These are phyloP conservation scores for Debaryomyces subglobosus DNA, from an alignment of 1,139 yeast species.

Conservation along the genomic window DNA sequence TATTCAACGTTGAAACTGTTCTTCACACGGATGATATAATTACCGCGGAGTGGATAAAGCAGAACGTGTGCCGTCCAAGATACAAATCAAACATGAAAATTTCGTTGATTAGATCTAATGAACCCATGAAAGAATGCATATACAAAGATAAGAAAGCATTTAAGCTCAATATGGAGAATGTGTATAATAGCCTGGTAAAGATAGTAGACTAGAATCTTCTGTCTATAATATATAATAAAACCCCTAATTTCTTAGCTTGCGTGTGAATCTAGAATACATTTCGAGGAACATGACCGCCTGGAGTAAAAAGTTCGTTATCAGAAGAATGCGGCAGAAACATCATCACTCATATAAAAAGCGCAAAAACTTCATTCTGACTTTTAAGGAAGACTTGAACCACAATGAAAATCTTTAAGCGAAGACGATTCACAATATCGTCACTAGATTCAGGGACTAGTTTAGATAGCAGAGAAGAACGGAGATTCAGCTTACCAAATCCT, in stretches of 20 bases:
- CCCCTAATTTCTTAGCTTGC: not conserved
- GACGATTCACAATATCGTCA: constrained; percentile 3
- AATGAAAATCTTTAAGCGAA: constrained; percentile 6
- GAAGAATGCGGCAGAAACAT: not conserved
- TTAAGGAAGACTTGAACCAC: not conserved
- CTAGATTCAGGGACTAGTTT: not conserved
- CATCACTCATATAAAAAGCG: not conserved
- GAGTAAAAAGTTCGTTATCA: not conserved
- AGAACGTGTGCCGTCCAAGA: constrained; percentile 44
- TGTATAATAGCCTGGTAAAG: constrained; percentile 2
- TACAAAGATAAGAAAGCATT: constrained; percentile 6
- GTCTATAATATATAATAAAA: not conserved
- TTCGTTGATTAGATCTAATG: constrained; percentile 25
- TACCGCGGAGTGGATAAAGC: constrained; percentile 36
- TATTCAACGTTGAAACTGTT: constrained; percentile 39
- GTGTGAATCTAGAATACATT: not conserved
- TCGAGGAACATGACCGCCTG: not conserved
- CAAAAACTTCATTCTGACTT: not conserved
- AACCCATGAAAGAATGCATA: constrained; percentile 3
- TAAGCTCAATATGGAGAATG: constrained; percentile 5
- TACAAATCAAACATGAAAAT: constrained; percentile 49
- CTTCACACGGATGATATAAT: constrained; percentile 17
- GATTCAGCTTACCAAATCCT: not conserved
- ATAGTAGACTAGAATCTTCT: constrained; percentile 1
- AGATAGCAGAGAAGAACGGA: constrained; percentile 1